Evolutionary conservation across 192 early-diverging fungal species (phyloP).

Genomic region (Jimgerdemannia flammicorona): DNA sequence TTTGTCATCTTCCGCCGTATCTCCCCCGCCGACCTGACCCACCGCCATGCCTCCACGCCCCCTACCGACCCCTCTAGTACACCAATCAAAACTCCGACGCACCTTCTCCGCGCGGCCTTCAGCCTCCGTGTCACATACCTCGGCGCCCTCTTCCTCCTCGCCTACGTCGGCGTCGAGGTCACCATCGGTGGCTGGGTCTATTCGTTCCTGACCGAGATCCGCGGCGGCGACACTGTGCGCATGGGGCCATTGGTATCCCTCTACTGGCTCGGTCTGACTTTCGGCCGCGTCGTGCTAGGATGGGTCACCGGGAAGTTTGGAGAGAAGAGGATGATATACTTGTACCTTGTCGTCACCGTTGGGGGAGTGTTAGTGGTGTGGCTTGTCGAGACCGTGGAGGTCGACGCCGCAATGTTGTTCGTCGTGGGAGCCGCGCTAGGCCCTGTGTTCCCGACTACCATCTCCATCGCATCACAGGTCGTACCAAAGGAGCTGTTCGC

Average conservation of each 20-base stretch:
- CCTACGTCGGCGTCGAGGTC: slow-evolving; percentile 35
- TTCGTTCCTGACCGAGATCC: slow-evolving; percentile 22
- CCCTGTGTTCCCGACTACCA: slow-evolving; percentile 26
- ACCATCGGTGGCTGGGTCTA: slow-evolving; percentile 33
- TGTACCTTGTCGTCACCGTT: slow-evolving; percentile 12
- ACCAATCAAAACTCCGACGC: not conserved
- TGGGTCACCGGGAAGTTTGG: slow-evolving; percentile 25
- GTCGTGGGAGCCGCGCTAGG: slow-evolving; percentile 18
- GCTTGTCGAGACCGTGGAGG: slow-evolving; percentile 3
- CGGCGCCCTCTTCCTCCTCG: slow-evolving; percentile 21
- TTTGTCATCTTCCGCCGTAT: slow-evolving; percentile 14
- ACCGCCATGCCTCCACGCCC: not conserved
- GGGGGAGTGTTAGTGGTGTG: slow-evolving; percentile 10
- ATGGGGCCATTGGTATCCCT: slow-evolving; percentile 25
- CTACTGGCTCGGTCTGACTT: slow-evolving; percentile 30
- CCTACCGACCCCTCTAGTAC: not conserved
- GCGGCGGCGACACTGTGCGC: slow-evolving; percentile 13
- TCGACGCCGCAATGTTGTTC: slow-evolving; percentile 20
- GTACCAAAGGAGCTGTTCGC: slow-evolving; percentile 23
- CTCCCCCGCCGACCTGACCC: slow-evolving; percentile 1
- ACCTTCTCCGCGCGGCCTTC: slow-evolving; percentile 9
- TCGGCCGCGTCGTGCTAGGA: slow-evolving; percentile 29
- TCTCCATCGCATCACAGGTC: slow-evolving; percentile 21
- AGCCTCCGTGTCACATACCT: slow-evolving; percentile 20
- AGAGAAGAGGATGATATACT: slow-evolving; percentile 26